Conservation (phyloP, 2,329 filamentous ascomycete species). For the Pseudocercospora macadamiae region DNA sequence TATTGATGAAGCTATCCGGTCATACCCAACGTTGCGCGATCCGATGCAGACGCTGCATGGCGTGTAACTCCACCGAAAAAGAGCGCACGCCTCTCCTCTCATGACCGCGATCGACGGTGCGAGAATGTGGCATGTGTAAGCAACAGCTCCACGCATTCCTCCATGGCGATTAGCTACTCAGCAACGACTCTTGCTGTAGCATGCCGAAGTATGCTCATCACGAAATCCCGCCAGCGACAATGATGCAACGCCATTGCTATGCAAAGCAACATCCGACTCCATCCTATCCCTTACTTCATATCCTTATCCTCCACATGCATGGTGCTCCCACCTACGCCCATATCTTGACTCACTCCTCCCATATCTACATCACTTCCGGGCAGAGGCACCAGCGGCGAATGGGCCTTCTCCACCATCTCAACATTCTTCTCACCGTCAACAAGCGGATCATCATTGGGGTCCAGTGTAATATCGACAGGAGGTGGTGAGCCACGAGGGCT, state of each 20-base stretch:
- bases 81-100: too few relatives aligned
- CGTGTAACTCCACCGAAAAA: too few relatives aligned
- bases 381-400: conserved; percentile 14
- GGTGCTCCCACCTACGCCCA: conserved; percentile 16
- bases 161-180: too few relatives aligned
- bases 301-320: conserved; percentile 12
- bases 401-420: conserved; percentile 34
- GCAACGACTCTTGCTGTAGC: too few relatives aligned
- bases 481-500: conserved; percentile 9
- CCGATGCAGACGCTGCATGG: too few relatives aligned
- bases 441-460: neutral
- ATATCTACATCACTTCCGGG: conserved; percentile 13
- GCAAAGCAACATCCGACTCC: neutral
- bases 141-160: too few relatives aligned
- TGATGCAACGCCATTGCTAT: neutral
- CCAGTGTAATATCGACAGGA: conserved; percentile 20
- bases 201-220: too few relatives aligned
- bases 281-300: conserved; percentile 8
- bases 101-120: too few relatives aligned
- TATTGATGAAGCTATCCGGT: too few relatives aligned
- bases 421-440: conserved; percentile 13
- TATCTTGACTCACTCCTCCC: conserved; percentile 20
- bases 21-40: too few relatives aligned
- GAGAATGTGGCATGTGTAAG: too few relatives aligned
- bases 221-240: too few relatives aligned